Base-by-base conservation (phyloP, 2,329 filamentous ascomycete genomes). In the Fusarium armeniacum region DNA sequence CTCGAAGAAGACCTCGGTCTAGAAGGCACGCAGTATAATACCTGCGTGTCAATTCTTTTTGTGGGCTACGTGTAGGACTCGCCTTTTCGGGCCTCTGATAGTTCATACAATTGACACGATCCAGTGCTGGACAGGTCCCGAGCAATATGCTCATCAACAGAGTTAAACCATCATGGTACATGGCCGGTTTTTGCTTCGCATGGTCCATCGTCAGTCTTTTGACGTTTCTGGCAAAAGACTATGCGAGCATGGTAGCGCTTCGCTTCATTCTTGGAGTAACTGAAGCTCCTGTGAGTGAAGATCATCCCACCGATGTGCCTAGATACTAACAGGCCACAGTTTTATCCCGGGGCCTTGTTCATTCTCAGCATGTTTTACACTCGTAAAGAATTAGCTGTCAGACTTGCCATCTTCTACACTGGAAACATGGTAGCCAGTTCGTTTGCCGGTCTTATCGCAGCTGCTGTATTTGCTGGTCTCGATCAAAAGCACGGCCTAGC, bases 311-410 rank as follows among this genome's bases (percentile, higher is more conserved):
- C 10, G 3, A 6, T 10, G 5, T 9, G 5, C 15, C 2, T 5
- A 6, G 6, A 1, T 2, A 5, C 51, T 69, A 1, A 69, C 15
- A 1, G 2, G 2, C 0, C 0, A 0, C 4, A 71, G 69, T 79
- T 81, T 40, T 80, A 78, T 53, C 77, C 76, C 0, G 77, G 79
- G 24, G 77, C 73, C 4, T 57, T 79, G 0, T 77, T 74, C 45
- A 80, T 86, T 22, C 78, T 88, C 1, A 83, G 83, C 6, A 82
- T 84, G 59, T 87, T 85, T 75, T 88, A 88, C 71, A 87, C 85
- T 0, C 79, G 83, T 24, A 83, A 85, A 63, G 81, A 83, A 70
- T 71, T 84, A 13, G 76, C 79, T 26, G 73, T 78, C 7, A 76
- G 82, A 40, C 79, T 83, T 3, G 80, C 82, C 0, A 79, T 83